Evolutionary conservation across 306 rosid genomes (phyloP), one percentile per base, ranked within the genome.

Genomic region (Canavalia gladiata): DNA sequence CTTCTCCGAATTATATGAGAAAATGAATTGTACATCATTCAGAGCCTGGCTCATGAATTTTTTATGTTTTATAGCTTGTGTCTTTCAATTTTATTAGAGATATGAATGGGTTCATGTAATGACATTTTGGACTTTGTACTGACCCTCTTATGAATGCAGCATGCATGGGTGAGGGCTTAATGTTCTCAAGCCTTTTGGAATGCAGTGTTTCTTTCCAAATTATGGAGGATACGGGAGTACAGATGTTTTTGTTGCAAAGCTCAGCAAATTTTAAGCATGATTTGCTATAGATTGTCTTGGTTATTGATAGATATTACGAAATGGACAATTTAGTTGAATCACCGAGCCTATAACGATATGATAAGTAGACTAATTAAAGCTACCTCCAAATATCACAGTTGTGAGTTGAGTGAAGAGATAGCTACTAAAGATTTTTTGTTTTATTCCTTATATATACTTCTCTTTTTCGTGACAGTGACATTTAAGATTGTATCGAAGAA

Each of bases 151-250:
- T 57, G 56, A 60, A 37, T 71, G 57, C 68, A 57, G 75, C 70
- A 51, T 64, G 42, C 63, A 35, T 64, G 68, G 52, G 2, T 66
- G 57, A 46, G 31, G 71, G 50, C 56, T 79, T 57, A 50, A 60
- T 50, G 43, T 56, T 70, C 37, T 70, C 66, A 49, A 76, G 68
- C 52, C 58, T 57, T 60, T 13, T 76, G 83, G 57, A 71, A 70
- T 80, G 73, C 60, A 25, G 31, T 78, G 58, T 68, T 82, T 50
- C 58, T 80, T 67, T 65, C 66, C 12, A 6, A 47, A 25, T 78
- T 68, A 46, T 59, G 58, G 45, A 34, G 68, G 63, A 34, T 8
- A 70, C 45, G 58, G 34, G 74, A 30, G 45, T 74, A 12, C 11
- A 35, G 51, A 51, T 59, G 68, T 78, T 82, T 68, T 41, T 58